Evolutionary conservation across 345 rosid genomes (phyloP), one percentile per base, ranked within the genome.

Genomic region (Hibiscus mutabilis): DNA sequence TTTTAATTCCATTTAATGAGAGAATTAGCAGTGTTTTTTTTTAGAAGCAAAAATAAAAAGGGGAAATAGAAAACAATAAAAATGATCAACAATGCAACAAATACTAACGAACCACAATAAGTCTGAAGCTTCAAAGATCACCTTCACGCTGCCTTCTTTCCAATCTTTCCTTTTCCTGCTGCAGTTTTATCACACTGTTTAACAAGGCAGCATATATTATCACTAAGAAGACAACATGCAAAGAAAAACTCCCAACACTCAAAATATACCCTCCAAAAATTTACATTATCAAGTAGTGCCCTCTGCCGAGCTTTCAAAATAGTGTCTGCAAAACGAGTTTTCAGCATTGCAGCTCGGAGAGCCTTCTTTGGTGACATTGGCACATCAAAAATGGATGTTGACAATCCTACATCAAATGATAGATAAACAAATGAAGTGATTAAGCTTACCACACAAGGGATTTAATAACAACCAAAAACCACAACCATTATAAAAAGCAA

Each of bases 311-410:
- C 93, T 86, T 81, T 89, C 60, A 86, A 55, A 40, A 94, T 91
- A 42, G 91, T 86, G 14, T 65, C 69, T 13, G 70, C 98, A 75
- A 89, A 94, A 46, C 95, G 93, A 33, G 68, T 80, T 79, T 83
- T 94, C 37, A 94, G 70, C 55, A 83, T 85, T 56, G 93, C 98
- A 80, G 90, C 96, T 49, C 97, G 94, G 15, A 91, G 86, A 73
- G 91, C 96, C 76, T 85, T 93, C 55, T 81, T 74, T 5, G 98
- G 90, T 25, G 97, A 89, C 74, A 89, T 68, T 40, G 74, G 90
- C 12, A 76, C 73, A 65, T 79, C 85, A 72, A 80, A 76, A 73
- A 67, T 53, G 40, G 84, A 29, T 31, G 80, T 56, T 64, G 63
- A 69, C 85, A 84, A 84, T 46, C 76, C 97, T 93, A 78, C 71